Evolutionary conservation across 2,329 filamentous ascomycete species (phyloP), one percentile per base, ranked within the genome.

Genomic region (Cryphonectria naterciae): DNA sequence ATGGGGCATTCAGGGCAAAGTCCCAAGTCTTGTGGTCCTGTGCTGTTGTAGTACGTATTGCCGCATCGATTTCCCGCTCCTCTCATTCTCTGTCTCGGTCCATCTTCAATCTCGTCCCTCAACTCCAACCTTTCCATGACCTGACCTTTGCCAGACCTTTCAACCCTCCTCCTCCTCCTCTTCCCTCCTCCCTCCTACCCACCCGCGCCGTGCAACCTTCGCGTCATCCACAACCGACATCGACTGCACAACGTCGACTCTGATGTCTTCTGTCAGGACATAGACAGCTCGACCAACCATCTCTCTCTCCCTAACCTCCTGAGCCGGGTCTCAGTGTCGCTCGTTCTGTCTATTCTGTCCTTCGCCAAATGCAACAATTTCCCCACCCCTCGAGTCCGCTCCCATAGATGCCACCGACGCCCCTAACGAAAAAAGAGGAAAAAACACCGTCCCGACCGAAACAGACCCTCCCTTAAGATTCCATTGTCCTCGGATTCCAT

Each of bases 251-350:
- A 56, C 63, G 61, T 68, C 65, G 56, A 66, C 56, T 61, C 70
- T 56, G 41, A 70, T 65, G 65, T 65, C 64, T 49, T 32, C 39
- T 25, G 49, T 63, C 37, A 63, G 54, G 35, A 56, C 37, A 46
- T 54, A 49, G 46, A 32, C 49, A 6, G 13, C 22, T 4, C 61
- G 61, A 43, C 61, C 61, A 64, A 15, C 35, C 41, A 35, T 19
- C 19, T 37, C 35, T 25, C 39, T 28, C 41, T 62, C 39, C 35
- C 22, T 35, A n/a, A 43, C 61, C 61, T 49, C 63, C 63, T 65
- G 63, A 65, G 63, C 63, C 63, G 63, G 63, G 63, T 65, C 63
- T 65, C 63, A 65, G 41, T 41, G 46, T 63, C 61, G 41, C 67
- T 62, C 67, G 70, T 62, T 65, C 46, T 43, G 19, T 58, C 56